phyloP scores from a whole-genome alignment of 352 stramenopile species.

The Phytophthora macrochlamydospora region DNA sequence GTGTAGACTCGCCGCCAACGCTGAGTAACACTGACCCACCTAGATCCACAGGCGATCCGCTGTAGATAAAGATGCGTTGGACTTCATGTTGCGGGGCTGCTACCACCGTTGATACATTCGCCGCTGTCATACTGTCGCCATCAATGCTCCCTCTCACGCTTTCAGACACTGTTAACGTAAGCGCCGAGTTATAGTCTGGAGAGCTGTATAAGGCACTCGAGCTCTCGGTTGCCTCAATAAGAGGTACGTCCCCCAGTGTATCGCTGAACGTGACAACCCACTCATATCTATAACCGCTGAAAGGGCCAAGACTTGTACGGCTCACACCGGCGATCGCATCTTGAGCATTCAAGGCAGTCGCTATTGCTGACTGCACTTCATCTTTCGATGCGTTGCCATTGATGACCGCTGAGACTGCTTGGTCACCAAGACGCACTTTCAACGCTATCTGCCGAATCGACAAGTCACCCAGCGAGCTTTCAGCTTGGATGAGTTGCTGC shows the following conservation, averaged over 20 bases:
- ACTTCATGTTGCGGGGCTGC: slow-evolving; percentile 51
- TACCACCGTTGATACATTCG: slow-evolving; percentile 24
- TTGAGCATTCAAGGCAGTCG: slow-evolving; percentile 17
- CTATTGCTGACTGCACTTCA: slow-evolving; percentile 27
- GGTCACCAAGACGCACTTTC: slow-evolving; percentile 24
- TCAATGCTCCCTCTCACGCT: slow-evolving; percentile 45
- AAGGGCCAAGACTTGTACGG: slow-evolving; percentile 46
- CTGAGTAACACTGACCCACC: slow-evolving; percentile 57
- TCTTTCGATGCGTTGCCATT: slow-evolving; percentile 47
- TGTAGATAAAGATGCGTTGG: slow-evolving; percentile 77
- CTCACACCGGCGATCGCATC: slow-evolving; percentile 32
- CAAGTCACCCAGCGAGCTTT: slow-evolving; percentile 39
- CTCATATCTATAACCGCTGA: slow-evolving; percentile 65
- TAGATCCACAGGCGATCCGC: slow-evolving; percentile 61
- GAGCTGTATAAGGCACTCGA: slow-evolving; percentile 11
- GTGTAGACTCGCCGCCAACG: slow-evolving; percentile 70
- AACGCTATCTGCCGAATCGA: slow-evolving; percentile 18
- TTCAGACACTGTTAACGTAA: slow-evolving; percentile 44
- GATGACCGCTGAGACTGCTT: slow-evolving; percentile 27
- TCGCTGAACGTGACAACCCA: slow-evolving; percentile 74
- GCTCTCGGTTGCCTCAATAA: slow-evolving; percentile 34
- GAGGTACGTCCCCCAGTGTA: slow-evolving; percentile 51
- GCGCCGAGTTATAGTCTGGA: slow-evolving; percentile 30
- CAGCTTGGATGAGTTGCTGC: slow-evolving; percentile 59
- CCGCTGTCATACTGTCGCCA: slow-evolving; percentile 21